phyloP scores from a whole-genome alignment of 805 yeast genomes.

The Saccharomycopsis lassenensis region DNA sequence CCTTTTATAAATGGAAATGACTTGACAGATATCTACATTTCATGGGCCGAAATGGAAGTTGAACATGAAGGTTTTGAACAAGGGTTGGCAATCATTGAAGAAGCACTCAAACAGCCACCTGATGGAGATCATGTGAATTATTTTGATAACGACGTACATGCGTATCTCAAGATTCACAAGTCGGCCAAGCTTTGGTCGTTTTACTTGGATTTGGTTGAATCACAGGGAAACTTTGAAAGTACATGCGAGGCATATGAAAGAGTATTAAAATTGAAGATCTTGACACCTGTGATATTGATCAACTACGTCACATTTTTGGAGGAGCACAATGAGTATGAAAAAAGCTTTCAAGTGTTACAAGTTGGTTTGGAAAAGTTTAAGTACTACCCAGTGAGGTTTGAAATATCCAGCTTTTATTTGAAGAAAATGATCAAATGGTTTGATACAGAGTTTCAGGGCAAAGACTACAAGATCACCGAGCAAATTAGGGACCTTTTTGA shows the following conservation, averaged over 20 bases:
- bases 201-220: slow-evolving; percentile 61
- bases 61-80: slow-evolving; percentile 31
- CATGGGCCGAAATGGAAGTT: slow-evolving; percentile 65
- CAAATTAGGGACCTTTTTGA: slow-evolving; percentile 68
- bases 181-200: slow-evolving; percentile 60
- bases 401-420: slow-evolving; percentile 64
- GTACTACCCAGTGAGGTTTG: slow-evolving; percentile 45
- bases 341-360: slow-evolving; percentile 53
- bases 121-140: slow-evolving; percentile 23
- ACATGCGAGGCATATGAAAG: slow-evolving; percentile 39
- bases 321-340: slow-evolving; percentile 34
- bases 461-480: slow-evolving; percentile 33
- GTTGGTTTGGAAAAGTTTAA: slow-evolving; percentile 51
- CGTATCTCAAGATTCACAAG: slow-evolving; percentile 50
- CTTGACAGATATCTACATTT: slow-evolving; percentile 55
- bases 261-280: slow-evolving; percentile 45
- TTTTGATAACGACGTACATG: slow-evolving; percentile 33
- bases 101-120: slow-evolving; percentile 21
- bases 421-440: slow-evolving; percentile 31
- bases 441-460: background rate
- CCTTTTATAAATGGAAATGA: slow-evolving; percentile 56
- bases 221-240: slow-evolving; percentile 33
- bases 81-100: slow-evolving; percentile 32
- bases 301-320: slow-evolving; percentile 56
- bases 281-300: slow-evolving; percentile 56